phyloP scores from a whole-genome alignment of 768 basidiomycete genomes.

The Udeniomyces megalosporus region DNA sequence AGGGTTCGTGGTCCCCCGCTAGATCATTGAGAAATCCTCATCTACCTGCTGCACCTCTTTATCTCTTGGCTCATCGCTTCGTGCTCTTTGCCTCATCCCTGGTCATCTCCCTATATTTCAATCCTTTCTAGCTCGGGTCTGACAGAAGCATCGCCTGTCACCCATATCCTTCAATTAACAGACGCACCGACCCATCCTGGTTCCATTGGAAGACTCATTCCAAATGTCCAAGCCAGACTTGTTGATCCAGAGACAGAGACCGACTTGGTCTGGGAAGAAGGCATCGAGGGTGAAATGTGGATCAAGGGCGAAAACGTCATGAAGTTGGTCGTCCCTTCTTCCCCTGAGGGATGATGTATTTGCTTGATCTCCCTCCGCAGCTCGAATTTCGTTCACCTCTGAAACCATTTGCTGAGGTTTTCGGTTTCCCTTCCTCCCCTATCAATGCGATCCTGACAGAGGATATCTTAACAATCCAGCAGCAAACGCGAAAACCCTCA shows the following conservation, averaged over 20 bases:
- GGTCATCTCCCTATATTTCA: no score
- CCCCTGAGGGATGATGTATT: no score
- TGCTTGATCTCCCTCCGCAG: background rate
- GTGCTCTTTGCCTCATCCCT: background rate
- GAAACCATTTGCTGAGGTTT: background rate
- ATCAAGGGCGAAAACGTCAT: constrained; percentile 10
- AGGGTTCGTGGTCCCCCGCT: background rate
- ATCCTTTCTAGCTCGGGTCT: constrained; percentile 42
- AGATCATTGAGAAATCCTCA: no score
- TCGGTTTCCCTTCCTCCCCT: background rate
- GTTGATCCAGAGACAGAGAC: constrained; percentile 38
- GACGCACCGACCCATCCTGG: constrained; percentile 42
- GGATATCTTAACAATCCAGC: constrained; percentile 6
- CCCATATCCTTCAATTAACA: constrained; percentile 39
- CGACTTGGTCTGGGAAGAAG: background rate
- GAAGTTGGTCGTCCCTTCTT: background rate
- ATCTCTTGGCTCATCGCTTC: background rate
- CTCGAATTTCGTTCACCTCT: no score
- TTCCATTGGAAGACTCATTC: constrained; percentile 49
- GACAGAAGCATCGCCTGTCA: constrained; percentile 66
- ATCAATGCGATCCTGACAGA: background rate
- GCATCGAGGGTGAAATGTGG: constrained; percentile 10
- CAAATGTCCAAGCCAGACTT: constrained; percentile 59
- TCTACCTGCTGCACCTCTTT: background rate
- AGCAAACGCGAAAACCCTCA: background rate